These are phyloP conservation scores for Craspedostauros australis DNA, from an alignment of 108 stramenopile genomes.

Conservation along the genomic window DNA sequence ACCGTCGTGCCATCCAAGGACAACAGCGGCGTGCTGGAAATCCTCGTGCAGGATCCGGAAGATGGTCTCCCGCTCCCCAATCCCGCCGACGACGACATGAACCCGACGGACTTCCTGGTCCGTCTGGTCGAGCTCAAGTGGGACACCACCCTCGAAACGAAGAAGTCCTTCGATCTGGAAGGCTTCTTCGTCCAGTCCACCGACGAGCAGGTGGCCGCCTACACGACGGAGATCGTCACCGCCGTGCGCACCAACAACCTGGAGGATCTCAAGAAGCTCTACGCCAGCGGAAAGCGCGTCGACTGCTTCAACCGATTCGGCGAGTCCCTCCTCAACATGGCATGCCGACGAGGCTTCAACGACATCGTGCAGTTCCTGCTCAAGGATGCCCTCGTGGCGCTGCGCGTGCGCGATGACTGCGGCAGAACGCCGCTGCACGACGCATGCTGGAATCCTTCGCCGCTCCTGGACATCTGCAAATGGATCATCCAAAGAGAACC, in stretches of 20 bases:
- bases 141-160: constrained; percentile 22
- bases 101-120: constrained; percentile 38
- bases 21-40: too few species aligned
- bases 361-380: constrained; percentile 59
- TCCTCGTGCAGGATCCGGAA: too few species aligned
- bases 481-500: constrained; percentile 52
- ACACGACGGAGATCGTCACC: constrained; percentile 38
- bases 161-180: constrained; percentile 25
- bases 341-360: constrained; percentile 67
- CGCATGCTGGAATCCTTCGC: constrained; percentile 75
- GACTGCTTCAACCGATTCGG: constrained; percentile 80
- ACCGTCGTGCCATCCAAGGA: too few species aligned
- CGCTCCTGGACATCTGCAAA: constrained; percentile 47
- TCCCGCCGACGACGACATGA: constrained; percentile 7
- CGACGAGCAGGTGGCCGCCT: constrained; percentile 60
- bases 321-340: constrained; percentile 78
- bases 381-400: constrained; percentile 32
- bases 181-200: constrained; percentile 37
- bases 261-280: constrained; percentile 27
- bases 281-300: constrained; percentile 20
- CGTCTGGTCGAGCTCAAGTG: constrained; percentile 25
- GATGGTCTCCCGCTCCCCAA: constrained; percentile 7
- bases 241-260: constrained; percentile 53
- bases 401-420: constrained; percentile 71
- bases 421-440: constrained; percentile 87